phyloP scores from a whole-genome alignment of 768 basidiomycete species.

The Podaxis mareebaensis region DNA sequence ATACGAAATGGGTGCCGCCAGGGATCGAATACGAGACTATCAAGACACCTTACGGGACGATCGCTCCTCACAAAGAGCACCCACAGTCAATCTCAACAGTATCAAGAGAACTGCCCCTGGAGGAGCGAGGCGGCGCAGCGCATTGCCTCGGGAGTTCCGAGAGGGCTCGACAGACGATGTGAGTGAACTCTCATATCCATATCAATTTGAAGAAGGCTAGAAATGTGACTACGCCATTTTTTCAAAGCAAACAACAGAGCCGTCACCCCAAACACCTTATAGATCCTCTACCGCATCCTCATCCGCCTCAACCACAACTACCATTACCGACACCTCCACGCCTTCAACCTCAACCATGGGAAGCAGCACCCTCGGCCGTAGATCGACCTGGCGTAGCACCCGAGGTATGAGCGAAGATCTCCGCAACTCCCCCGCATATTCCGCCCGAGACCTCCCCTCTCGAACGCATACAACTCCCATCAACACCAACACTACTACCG shows the following conservation, averaged over 20 bases:
- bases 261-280: constrained; percentile 40
- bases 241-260: constrained; percentile 25
- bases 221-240: neutral
- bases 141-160: constrained; percentile 45
- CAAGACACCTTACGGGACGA: constrained; percentile 29
- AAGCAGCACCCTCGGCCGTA: neutral
- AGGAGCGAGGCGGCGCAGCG: constrained; percentile 34
- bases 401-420: constrained; percentile 25
- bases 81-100: constrained; percentile 25
- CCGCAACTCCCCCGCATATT: constrained; percentile 21
- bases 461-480: constrained; percentile 5
- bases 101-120: constrained; percentile 50
- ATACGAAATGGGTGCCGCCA: constrained; percentile 19
- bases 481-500: neutral
- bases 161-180: constrained; percentile 27
- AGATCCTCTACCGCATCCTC: constrained; percentile 24
- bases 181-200: constrained; percentile 23
- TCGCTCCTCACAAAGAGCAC: constrained; percentile 58
- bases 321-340: constrained; percentile 14
- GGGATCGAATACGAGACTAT: constrained; percentile 24
- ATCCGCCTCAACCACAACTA: constrained; percentile 18
- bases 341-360: neutral
- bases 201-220: too few species aligned
- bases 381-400: constrained; percentile 19
- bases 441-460: constrained; percentile 2